Evolutionary conservation across 1,139 yeast genomes (phyloP).

Genomic region (Taiozyma sp.): DNA sequence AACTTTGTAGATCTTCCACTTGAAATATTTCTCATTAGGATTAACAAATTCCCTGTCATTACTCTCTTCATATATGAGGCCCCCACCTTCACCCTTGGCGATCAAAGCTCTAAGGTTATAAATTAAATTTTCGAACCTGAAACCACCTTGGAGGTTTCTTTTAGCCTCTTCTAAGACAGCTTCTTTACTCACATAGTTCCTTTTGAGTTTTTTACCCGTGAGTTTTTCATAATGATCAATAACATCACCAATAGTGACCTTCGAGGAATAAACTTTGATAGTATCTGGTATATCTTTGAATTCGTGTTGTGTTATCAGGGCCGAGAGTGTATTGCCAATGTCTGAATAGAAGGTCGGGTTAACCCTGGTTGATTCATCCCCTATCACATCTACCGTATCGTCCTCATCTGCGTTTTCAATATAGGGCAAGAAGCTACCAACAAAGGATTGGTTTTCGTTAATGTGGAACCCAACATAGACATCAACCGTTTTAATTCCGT

Average conservation of each 20-base stretch:
- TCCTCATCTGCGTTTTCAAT: constrained; percentile 25
- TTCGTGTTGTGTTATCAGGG: constrained; percentile 35
- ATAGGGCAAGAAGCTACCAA: constrained; percentile 29
- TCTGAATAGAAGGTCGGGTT: constrained; percentile 38
- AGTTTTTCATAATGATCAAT: constrained; percentile 38
- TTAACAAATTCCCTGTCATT: constrained; percentile 49
- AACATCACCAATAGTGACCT: constrained; percentile 35
- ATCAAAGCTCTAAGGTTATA: constrained; percentile 31
- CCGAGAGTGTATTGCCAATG: constrained; percentile 45
- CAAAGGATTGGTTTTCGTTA: constrained; percentile 13
- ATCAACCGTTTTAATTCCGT: constrained; percentile 50
- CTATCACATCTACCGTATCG: constrained; percentile 37
- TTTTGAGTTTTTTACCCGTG: constrained; percentile 33
- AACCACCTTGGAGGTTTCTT: constrained; percentile 23
- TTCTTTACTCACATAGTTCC: constrained; percentile 17
- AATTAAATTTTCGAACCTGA: constrained; percentile 19
- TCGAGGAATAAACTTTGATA: constrained; percentile 40
- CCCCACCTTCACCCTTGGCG: constrained; percentile 38
- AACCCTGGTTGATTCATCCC: constrained; percentile 35
- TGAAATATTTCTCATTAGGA: constrained; percentile 49
- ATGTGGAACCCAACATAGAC: constrained; percentile 40
- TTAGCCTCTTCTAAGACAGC: constrained; percentile 28
- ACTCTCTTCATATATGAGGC: constrained; percentile 28
- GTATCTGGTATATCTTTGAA: constrained; percentile 38
- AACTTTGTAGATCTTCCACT: constrained; percentile 35